Conservation (phyloP, 495 filamentous ascomycete species). For the Haplographium delicatum region DNA sequence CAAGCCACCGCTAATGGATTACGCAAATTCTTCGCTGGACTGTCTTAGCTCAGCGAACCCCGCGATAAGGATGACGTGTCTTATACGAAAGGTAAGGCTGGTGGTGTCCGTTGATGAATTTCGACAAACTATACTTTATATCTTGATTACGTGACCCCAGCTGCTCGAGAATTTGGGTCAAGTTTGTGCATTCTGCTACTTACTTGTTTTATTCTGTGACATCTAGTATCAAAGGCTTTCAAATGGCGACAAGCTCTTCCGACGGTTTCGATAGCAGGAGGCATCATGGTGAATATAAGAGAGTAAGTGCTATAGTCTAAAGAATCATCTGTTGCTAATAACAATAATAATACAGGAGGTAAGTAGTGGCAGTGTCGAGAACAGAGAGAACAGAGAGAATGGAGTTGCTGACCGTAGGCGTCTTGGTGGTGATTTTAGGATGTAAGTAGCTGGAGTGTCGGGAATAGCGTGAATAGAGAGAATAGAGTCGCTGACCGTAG, state of each 20-base stretch:
- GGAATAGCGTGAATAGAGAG: neutral
- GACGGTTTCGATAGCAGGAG: neutral
- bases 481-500: neutral
- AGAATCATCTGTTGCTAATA: conserved; percentile 1
- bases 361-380: neutral
- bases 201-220: neutral
- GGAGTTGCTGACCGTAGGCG: neutral
- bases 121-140: neutral
- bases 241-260: neutral
- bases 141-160: conserved; percentile 2
- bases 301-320: conserved; percentile 2
- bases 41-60: too few species aligned
- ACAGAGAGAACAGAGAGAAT: neutral
- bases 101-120: conserved; percentile 3
- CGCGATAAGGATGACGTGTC: neutral
- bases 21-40: too few species aligned
- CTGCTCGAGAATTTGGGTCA: neutral
- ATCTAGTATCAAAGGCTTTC: conserved; percentile 4
- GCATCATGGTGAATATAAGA: neutral
- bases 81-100: neutral
- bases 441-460: too few species aligned
- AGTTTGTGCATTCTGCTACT: neutral
- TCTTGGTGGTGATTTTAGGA: neutral
- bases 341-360: neutral
- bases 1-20: too few species aligned